phyloP scores from a whole-genome alignment of 106 monocot genomes.

The Amphibolis antarctica region DNA sequence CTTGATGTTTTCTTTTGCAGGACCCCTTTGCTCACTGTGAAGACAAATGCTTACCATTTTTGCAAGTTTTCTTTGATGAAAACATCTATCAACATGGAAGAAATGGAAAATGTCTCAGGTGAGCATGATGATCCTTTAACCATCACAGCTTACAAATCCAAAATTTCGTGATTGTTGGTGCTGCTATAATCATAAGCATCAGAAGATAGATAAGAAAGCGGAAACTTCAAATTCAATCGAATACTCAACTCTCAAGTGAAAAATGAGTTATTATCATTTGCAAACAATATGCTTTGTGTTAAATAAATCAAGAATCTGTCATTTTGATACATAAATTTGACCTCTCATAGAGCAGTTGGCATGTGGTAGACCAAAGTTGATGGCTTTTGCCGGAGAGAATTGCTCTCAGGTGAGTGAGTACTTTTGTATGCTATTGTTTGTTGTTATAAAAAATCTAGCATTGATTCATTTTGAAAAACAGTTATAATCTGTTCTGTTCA shows the following conservation, averaged over 20 bases:
- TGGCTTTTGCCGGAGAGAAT: slow-evolving; percentile 80
- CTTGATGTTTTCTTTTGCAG: slow-evolving; percentile 29
- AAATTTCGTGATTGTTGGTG: too few relatives aligned
- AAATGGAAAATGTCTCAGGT: neutral
- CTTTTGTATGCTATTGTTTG: neutral
- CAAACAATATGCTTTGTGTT: too few relatives aligned
- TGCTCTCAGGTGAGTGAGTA: slow-evolving; percentile 45
- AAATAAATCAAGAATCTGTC: neutral
- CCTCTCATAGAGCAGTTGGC: slow-evolving; percentile 8
- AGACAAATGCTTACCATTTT: slow-evolving; percentile 70
- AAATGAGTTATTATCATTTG: too few relatives aligned
- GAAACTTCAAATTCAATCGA: too few relatives aligned
- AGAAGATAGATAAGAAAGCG: too few relatives aligned
- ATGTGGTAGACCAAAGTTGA: slow-evolving; percentile 16
- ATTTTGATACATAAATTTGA: neutral
- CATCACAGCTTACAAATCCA: neutral
- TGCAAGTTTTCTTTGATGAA: slow-evolving; percentile 90
- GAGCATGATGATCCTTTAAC: neutral
- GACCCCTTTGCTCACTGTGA: slow-evolving; percentile 54
- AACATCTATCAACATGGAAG: slow-evolving; percentile 4
- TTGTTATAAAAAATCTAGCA: neutral
- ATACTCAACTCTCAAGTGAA: too few relatives aligned
- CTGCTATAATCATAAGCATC: too few relatives aligned
- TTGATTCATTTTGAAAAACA: neutral
- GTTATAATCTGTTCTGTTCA: slow-evolving; percentile 14